Percentiles rank a stretch among this genome's conserved stretches.
These are phyloP conservation scores for Posidonia australis DNA, from an alignment of 106 monocot species.

Conservation along the genomic window DNA sequence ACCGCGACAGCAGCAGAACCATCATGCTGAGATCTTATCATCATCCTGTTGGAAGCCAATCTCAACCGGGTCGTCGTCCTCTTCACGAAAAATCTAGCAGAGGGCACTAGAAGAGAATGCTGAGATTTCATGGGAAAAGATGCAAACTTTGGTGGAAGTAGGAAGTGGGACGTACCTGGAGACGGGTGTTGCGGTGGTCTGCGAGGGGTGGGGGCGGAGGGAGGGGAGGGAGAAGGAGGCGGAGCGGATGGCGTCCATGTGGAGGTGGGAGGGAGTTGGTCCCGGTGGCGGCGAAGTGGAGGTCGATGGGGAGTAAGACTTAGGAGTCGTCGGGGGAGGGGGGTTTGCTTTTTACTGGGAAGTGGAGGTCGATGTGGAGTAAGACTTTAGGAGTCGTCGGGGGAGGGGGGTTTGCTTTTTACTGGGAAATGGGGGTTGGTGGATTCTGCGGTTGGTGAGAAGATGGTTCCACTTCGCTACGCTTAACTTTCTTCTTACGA, in stretches of 20 bases:
- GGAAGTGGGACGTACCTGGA: background rate
- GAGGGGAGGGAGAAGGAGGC: background rate
- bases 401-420: no score
- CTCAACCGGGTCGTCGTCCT: background rate
- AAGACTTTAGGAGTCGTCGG: background rate
- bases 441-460: no score
- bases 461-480: no score
- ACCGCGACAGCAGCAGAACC: slow-evolving; percentile 10
- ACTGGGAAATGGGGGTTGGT: no score
- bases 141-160: background rate
- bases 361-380: background rate
- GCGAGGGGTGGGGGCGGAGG: background rate
- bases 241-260: background rate
- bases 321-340: background rate
- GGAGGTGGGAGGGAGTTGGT: background rate
- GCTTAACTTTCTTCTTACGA: no score
- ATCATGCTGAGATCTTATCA: background rate
- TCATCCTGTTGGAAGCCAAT: background rate
- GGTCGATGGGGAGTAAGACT: background rate
- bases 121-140: no score
- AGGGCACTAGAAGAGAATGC: no score
- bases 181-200: background rate
- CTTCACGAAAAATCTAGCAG: no score
- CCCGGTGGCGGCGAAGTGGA: no score
- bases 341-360: no score